Evolutionary conservation across 2,329 filamentous ascomycete species (phyloP).

Genomic region (Fusarium sp.): DNA sequence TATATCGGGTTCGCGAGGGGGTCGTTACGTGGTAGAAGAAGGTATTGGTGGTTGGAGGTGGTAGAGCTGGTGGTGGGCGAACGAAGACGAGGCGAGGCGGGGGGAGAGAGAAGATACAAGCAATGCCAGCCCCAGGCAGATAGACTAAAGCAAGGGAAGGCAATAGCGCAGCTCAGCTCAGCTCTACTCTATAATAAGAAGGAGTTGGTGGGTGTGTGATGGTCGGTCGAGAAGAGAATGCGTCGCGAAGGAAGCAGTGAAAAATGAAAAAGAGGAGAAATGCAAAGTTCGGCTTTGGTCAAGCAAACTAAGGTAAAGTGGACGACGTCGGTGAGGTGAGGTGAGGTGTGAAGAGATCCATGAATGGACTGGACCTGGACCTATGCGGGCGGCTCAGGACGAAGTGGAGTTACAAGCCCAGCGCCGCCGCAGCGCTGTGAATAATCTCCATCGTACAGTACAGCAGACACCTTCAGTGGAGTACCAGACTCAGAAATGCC

Average conservation of each 20-base stretch:
- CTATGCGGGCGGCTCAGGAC: conserved; percentile 19
- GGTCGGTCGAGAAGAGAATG: conserved; percentile 3
- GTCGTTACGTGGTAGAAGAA: conserved; percentile 43
- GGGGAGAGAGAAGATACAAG: conserved; percentile 45
- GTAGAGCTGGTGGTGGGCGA: conserved; percentile 41
- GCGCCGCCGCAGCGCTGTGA: conserved; percentile 24
- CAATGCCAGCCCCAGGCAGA: conserved; percentile 43
- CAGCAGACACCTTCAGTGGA: conserved; percentile 32
- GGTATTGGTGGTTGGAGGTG: conserved; percentile 35
- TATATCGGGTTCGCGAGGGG: conserved; percentile 40
- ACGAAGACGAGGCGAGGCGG: conserved; percentile 34
- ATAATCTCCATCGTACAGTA: conserved; percentile 13
- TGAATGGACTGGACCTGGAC: conserved; percentile 16
- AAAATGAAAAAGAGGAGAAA: conserved; percentile 39
- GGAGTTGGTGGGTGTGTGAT: conserved; percentile 3
- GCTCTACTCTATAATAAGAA: conserved; percentile 28
- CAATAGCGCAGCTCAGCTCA: conserved; percentile 7
- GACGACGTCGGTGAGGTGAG: conserved; percentile 45
- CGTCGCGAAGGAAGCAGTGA: conserved; percentile 35
- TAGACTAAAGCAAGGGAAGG: conserved; percentile 30
- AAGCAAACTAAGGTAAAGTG: conserved; percentile 39
- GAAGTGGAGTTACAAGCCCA: conserved; percentile 36
- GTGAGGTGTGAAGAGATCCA: conserved; percentile 39
- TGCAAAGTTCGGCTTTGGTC: conserved; percentile 37
- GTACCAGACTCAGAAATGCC: conserved; percentile 20